Percentiles rank a stretch among this genome's conserved stretches.
Conservation (phyloP, 2,329 filamentous ascomycete genomes). For the Aspergillus sp. region DNA sequence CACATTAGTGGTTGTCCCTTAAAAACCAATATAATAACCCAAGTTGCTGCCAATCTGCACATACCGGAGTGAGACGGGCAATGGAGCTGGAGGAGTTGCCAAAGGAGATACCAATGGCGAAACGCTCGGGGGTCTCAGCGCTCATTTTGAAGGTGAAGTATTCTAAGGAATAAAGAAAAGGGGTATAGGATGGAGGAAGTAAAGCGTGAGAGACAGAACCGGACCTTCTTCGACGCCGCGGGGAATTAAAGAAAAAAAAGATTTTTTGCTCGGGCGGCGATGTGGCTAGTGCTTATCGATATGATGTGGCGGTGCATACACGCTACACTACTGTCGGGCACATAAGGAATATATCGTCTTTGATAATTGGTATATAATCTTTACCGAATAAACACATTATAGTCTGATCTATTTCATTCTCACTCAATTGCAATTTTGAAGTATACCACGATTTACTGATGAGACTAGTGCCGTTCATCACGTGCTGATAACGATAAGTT, state of each 20-base stretch:
- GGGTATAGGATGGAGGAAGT: slow-evolving; percentile 11
- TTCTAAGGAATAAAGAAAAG: slow-evolving; percentile 8
- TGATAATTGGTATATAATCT: too few relatives aligned
- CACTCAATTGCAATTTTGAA: too few relatives aligned
- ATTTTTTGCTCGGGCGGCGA: slow-evolving; percentile 24
- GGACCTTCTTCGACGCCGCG: slow-evolving; percentile 6
- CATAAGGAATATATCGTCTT: neutral
- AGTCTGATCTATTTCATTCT: too few relatives aligned
- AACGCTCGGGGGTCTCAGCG: slow-evolving; percentile 43
- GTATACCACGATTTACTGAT: too few relatives aligned
- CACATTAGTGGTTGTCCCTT: slow-evolving; percentile 6
- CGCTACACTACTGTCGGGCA: neutral
- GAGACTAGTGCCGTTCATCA: slow-evolving; percentile 7
- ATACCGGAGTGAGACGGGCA: slow-evolving; percentile 66
- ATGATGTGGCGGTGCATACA: slow-evolving; percentile 24
- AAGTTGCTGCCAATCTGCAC: slow-evolving; percentile 14
- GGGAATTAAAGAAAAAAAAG: slow-evolving; percentile 24
- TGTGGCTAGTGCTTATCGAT: slow-evolving; percentile 33
- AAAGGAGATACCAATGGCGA: slow-evolving; percentile 91
- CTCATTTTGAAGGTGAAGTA: slow-evolving; percentile 32
- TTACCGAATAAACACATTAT: too few relatives aligned
- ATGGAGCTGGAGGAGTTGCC: slow-evolving; percentile 99
- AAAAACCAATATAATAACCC: neutral
- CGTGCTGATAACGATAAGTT: slow-evolving; percentile 23
- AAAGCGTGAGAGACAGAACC: slow-evolving; percentile 15